Percentiles rank a stretch among this genome's conserved stretches.
Conservation (phyloP, 2,329 filamentous ascomycete genomes). For the Exophiala xenobiotica region DNA sequence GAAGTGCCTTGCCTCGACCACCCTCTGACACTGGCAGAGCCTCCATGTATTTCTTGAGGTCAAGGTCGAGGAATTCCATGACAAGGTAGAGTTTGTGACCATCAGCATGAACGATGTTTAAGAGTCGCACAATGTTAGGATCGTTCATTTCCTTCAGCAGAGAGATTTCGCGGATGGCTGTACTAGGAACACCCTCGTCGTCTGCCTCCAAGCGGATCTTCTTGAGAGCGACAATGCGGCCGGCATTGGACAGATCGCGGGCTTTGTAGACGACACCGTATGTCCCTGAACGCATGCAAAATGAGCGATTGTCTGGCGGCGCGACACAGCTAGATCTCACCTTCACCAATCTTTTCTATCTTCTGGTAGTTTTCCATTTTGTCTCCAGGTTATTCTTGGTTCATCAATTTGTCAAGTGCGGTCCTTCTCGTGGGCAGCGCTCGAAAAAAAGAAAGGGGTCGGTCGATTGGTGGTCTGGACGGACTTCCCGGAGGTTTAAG, state of each 20-base stretch:
- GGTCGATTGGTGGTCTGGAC: no score
- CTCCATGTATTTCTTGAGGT: conserved; percentile 97
- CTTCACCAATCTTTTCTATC: conserved; percentile 94
- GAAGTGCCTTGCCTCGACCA: conserved; percentile 79
- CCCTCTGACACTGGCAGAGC: conserved; percentile 79
- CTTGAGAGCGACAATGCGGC: conserved; percentile 87
- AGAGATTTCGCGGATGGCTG: conserved; percentile 90
- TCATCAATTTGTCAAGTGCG: conserved; percentile 2
- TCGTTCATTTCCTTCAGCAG: conserved; percentile 93
- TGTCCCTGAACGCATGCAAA: no score
- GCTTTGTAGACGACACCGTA: conserved; percentile 97
- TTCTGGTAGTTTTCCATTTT: conserved; percentile 94
- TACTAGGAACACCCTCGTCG: conserved; percentile 89
- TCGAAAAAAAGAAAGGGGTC: not conserved
- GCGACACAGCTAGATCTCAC: conserved; percentile 51
- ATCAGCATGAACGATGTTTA: conserved; percentile 93
- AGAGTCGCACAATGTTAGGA: conserved; percentile 80
- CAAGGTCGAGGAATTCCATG: conserved; percentile 85
- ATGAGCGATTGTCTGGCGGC: no score
- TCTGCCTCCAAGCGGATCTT: conserved; percentile 94
- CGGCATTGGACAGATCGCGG: conserved; percentile 74
- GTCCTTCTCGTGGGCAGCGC: not conserved
- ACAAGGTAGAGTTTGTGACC: conserved; percentile 94
- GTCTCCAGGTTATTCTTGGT: not conserved
- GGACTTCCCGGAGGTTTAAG: not conserved